Conservation (phyloP, 2,329 filamentous ascomycete genomes). For the Ceratocystiopsis sp. region DNA sequence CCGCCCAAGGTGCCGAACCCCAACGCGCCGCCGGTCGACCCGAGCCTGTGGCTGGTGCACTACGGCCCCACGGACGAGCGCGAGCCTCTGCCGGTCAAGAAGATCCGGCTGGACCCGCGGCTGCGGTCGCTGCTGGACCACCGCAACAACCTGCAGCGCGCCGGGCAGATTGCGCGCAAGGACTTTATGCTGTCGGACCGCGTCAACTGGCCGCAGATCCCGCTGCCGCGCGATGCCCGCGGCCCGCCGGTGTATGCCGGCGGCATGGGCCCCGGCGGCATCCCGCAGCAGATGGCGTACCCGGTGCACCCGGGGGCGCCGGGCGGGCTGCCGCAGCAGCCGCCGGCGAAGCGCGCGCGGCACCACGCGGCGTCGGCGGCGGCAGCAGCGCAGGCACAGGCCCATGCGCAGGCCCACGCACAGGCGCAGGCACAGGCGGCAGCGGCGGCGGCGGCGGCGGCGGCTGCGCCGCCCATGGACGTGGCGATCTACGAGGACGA, state of each 20-base stretch:
- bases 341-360: constrained; percentile 37
- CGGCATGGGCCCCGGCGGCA: constrained; percentile 18
- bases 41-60: constrained; percentile 79
- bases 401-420: constrained; percentile 6
- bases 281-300: constrained; percentile 46
- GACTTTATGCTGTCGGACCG: constrained; percentile 91
- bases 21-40: constrained; percentile 53
- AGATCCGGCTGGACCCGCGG: constrained; percentile 47
- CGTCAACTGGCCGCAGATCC: constrained; percentile 75
- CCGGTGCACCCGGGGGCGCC: constrained; percentile 27
- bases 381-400: no score
- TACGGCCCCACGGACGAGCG: constrained; percentile 63
- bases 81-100: constrained; percentile 52
- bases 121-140: constrained; percentile 43
- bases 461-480: constrained; percentile 4
- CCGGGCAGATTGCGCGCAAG: constrained; percentile 71
- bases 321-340: constrained; percentile 28
- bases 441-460: background rate
- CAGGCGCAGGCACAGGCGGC: background rate
- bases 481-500: constrained; percentile 52
- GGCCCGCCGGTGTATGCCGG: constrained; percentile 33
- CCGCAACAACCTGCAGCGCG: constrained; percentile 47
- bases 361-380: constrained; percentile 26
- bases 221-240: constrained; percentile 41
- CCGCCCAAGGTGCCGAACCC: constrained; percentile 53